Evolutionary conservation across 2,329 filamentous ascomycete species (phyloP).

Genomic region (Parasarocladium wereldwijsianum): DNA sequence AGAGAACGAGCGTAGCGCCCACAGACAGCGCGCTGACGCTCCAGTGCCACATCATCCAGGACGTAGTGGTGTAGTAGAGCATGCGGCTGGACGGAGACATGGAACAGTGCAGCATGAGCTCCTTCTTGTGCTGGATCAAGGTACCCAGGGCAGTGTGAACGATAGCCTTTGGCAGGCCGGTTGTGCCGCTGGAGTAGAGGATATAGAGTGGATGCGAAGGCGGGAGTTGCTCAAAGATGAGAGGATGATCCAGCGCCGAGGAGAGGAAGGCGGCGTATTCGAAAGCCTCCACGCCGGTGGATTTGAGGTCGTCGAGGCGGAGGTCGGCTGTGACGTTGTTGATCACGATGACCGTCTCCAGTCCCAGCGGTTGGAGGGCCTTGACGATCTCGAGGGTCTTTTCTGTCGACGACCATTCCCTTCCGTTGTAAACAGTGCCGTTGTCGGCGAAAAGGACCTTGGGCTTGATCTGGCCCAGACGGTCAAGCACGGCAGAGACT

Average conservation of each 20-base stretch:
- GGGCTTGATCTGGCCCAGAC: slow-evolving; percentile 73
- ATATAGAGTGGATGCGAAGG: slow-evolving; percentile 88
- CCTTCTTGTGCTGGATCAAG: slow-evolving; percentile 92
- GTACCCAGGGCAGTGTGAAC: slow-evolving; percentile 85
- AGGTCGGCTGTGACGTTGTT: slow-evolving; percentile 40
- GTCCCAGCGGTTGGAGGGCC: slow-evolving; percentile 40
- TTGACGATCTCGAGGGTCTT: slow-evolving; percentile 69
- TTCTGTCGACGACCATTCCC: slow-evolving; percentile 62
- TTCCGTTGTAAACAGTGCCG: slow-evolving; percentile 80
- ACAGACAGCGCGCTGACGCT: slow-evolving; percentile 72
- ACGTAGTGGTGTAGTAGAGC: slow-evolving; percentile 89
- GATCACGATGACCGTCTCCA: slow-evolving; percentile 63
- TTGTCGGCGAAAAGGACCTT: slow-evolving; percentile 77
- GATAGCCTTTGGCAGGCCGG: slow-evolving; percentile 78
- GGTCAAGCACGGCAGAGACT: slow-evolving; percentile 78
- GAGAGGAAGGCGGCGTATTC: slow-evolving; percentile 31
- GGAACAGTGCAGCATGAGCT: slow-evolving; percentile 77
- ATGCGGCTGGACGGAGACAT: slow-evolving; percentile 58
- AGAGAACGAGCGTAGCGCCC: slow-evolving; percentile 72
- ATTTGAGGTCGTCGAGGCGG: slow-evolving; percentile 25
- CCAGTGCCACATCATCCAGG: slow-evolving; percentile 99
- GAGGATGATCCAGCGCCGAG: slow-evolving; percentile 25
- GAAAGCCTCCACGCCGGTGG: slow-evolving; percentile 23
- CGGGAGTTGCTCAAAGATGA: slow-evolving; percentile 61
- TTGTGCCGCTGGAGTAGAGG: slow-evolving; percentile 86